phyloP scores from a whole-genome alignment of 83 land plant genomes.

The Thuja plicata region DNA sequence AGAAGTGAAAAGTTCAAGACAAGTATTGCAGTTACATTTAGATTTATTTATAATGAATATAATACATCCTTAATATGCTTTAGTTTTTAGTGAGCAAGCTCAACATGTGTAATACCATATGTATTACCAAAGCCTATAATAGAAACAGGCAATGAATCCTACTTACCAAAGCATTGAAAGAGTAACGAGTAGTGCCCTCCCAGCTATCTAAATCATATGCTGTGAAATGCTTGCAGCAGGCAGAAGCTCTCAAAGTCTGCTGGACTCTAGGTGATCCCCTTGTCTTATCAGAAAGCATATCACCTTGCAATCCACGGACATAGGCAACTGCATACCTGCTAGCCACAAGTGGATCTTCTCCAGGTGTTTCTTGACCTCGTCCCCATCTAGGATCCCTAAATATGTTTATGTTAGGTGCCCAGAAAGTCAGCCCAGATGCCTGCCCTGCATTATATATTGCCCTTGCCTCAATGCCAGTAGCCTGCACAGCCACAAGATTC shows the following conservation, averaged over 20 bases:
- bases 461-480: conserved; percentile 72
- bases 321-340: conserved; percentile 69
- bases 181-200: conserved; percentile 54
- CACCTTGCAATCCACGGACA: conserved; percentile 85
- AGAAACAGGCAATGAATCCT: not conserved
- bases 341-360: conserved; percentile 76
- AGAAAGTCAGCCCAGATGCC: conserved; percentile 81
- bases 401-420: conserved; percentile 95
- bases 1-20: not conserved
- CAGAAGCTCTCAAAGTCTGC: conserved; percentile 51
- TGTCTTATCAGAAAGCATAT: conserved; percentile 12
- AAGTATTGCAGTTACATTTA: not conserved
- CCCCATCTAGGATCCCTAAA: conserved; percentile 99
- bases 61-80: not conserved
- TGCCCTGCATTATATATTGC: conserved; percentile 84
- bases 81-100: not conserved
- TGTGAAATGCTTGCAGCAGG: conserved; percentile 99
- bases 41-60: not conserved
- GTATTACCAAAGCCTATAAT: conserved; percentile 1
- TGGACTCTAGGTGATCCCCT: not conserved
- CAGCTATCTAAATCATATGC: conserved; percentile 92
- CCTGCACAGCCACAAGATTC: conserved; percentile 38
- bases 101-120: not conserved
- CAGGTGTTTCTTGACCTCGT: conserved; percentile 91
- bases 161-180: conserved; percentile 75